phyloP scores from a whole-genome alignment of 1,139 yeast species.

The Yarrowia galli region DNA sequence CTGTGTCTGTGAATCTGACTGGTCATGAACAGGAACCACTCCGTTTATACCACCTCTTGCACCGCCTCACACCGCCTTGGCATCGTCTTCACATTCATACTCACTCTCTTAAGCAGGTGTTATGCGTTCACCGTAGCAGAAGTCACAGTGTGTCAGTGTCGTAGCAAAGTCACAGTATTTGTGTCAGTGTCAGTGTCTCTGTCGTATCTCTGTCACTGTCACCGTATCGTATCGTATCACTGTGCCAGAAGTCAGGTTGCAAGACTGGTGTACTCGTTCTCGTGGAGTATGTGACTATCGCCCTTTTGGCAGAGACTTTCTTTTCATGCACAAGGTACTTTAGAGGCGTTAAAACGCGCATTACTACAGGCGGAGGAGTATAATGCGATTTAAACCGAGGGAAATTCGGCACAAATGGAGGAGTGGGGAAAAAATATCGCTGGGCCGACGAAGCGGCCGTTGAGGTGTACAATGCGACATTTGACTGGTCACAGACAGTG shows the following conservation, averaged over 20 bases:
- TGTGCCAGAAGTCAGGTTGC: not conserved
- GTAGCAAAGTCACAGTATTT: no score
- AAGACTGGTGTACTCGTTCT: not conserved
- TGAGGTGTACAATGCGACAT: not conserved
- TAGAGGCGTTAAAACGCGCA: slow-evolving; percentile 36
- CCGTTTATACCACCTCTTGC: no score
- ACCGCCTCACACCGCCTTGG: no score
- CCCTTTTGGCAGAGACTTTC: slow-evolving; percentile 30
- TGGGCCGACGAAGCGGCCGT: not conserved
- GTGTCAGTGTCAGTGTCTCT: no score
- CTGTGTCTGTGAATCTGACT: no score
- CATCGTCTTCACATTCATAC: no score
- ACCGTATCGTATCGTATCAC: not conserved
- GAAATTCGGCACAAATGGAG: not conserved
- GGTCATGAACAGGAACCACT: no score
- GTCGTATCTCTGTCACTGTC: not conserved
- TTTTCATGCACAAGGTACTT: slow-evolving; percentile 35
- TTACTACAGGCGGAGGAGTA: slow-evolving; percentile 10
- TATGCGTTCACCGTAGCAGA: no score
- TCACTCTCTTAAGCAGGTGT: no score
- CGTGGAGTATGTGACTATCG: slow-evolving; percentile 7
- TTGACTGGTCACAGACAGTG: no score
- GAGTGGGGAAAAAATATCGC: not conserved
- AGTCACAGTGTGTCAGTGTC: no score
- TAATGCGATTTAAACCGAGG: not conserved